Percentiles rank a stretch among this genome's conserved stretches.
phyloP scores from a whole-genome alignment of 345 rosid genomes.

The Conringia planisiliqua region DNA sequence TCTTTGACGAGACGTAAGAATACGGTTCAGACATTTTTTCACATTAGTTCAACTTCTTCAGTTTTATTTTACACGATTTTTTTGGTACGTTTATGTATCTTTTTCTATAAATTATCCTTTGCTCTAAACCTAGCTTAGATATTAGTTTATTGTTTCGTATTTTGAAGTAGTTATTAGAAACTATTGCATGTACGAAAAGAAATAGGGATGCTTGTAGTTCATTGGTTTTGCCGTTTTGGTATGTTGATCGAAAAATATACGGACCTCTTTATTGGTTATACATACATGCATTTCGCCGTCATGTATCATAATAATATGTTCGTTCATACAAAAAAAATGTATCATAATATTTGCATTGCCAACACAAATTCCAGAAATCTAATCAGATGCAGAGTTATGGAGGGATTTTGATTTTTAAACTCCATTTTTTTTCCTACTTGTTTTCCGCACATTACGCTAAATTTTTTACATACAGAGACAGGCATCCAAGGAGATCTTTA shows the following conservation, averaged over 20 bases:
- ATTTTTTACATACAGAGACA: not conserved
- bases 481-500: not conserved
- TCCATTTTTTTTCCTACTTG: not conserved
- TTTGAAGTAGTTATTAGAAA: not conserved
- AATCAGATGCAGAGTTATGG: no score
- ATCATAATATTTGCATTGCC: not conserved
- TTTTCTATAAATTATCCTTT: no score
- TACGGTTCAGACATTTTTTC: not conserved
- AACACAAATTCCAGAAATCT: not conserved
- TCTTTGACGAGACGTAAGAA: not conserved
- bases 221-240: not conserved
- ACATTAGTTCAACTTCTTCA: not conserved
- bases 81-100: no score
- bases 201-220: no score
- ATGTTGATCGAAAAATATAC: not conserved
- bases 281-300: not conserved
- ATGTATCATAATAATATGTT: not conserved
- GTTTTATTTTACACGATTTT: no score
- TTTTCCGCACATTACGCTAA: not conserved
- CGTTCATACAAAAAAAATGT: no score
- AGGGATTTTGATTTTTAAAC: no score
- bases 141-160: not conserved
- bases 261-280: not conserved
- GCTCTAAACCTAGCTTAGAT: no score
- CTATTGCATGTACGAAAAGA: not conserved